Evolutionary conservation across 768 basidiomycete genomes (phyloP), one percentile per base, ranked within the genome.

Genomic region (Phanerodontia chrysosporium): DNA sequence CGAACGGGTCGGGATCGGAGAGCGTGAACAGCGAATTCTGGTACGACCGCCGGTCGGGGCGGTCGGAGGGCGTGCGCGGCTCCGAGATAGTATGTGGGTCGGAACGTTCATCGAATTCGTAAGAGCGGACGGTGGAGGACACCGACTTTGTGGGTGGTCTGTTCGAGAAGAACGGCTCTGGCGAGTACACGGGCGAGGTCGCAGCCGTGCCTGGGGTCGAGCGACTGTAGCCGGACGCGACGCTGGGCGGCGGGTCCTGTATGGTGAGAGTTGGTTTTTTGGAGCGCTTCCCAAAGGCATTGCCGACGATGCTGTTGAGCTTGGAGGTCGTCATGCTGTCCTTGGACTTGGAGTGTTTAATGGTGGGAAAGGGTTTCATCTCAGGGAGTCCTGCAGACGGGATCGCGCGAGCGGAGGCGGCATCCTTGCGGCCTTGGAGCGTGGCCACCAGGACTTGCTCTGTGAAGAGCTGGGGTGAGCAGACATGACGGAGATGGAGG

Each of bases 1-100:
- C 83, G 65, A 88, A 87, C 5, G 86, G 86, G 73, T 88, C 86
- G 7, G 74, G 59, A 64, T 88, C 87, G 10, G 84, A 82, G 24
- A 85, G 75, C 3, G 85, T 85, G 55, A 87, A 67, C 57, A 88
- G 71, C 1, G 87, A 87, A 42, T 80, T 77, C 44, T 80, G 78
- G 54, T 72, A 73, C 27, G 70, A 69, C 45, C 60, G 59, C 52
- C 74, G 64, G 63, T 69, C 64, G 22, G 63, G 59, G 28, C 64
- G 62, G 64, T 87, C 85, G 18, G 75, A 70, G 5, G 86, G 85
- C 3, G 84, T 85, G 44, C 71, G 70, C 8, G 83, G 83, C 58
- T 80, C 81, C 30, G 76, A 69, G 25, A 59, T 58, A 36, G 67
- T 66, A 39, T 65, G 62, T n/a, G 59, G 64, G 46, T 69, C 67